Base-by-base conservation (phyloP, 192 early-diverging fungal genomes). In the Oehlia diaphana region DNA sequence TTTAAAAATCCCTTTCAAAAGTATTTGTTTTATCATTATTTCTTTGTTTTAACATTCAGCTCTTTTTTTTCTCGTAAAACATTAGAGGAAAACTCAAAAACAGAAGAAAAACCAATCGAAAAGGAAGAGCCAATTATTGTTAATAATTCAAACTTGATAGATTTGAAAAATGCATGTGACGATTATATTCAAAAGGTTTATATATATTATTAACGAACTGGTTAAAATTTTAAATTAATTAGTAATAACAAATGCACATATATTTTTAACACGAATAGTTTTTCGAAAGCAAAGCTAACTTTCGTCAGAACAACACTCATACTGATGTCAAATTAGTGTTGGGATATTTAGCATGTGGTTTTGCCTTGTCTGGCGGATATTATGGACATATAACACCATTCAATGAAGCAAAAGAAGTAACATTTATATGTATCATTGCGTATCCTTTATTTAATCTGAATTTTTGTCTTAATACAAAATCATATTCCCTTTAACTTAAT, bases 311-410 rank as follows among this genome's bases (percentile, higher is more conserved):
- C 83, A 91, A 95, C 83, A 90, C 85, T 31, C 96, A 96, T 82
- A 91, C 92, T 7, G 94, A 97, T 81, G 87, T 90, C 74, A 94
- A 94, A 81, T 91, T 97, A 4, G 72, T 93, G 14, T 85, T 97
- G 16, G 96, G 96, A 37, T 97, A 94, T 82, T 63, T 91, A 19
- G 89, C 93, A 4, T 90, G 91, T 73, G 72, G 88, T 1, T 92
- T 95, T 84, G 94, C 94, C 68, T 93, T 87, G 23, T 89, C 85
- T 71, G 92, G 90, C 70, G 90, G 90, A 78, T 88, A 86, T 71
- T 91, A 93, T 81, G 91, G 89, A 79, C 92, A 90, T 84, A 90
- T 90, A 74, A 87, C 88, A 44, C 87, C 89, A 37, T 93, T 94
- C 73, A 82, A 89, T 72, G 84, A 86, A 61, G 88, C 91, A 47